Percentiles rank a stretch among this genome's conserved stretches.
These are phyloP conservation scores for Ogataea pilisensis DNA, from an alignment of 805 yeast species.

Conservation along the genomic window DNA sequence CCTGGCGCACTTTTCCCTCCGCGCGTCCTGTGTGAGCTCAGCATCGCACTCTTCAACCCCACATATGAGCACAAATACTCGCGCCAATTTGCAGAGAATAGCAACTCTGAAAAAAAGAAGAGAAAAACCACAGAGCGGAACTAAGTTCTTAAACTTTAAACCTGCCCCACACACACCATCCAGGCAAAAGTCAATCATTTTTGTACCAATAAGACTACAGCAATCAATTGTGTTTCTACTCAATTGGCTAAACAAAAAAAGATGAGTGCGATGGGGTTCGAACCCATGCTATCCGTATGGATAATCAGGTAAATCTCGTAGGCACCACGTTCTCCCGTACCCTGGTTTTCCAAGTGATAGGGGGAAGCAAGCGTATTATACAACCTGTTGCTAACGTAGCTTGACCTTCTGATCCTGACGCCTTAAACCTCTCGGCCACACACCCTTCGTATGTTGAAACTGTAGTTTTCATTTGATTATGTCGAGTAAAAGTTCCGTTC, in stretches of 20 bases:
- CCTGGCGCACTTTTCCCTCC: too few species aligned
- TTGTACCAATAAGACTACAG: too few species aligned
- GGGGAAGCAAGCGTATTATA: background rate
- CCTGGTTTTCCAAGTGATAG: background rate
- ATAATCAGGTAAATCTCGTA: conserved; percentile 4
- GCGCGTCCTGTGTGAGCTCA: too few species aligned
- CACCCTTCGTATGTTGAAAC: conserved; percentile 6
- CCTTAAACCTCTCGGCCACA: conserved; percentile 11
- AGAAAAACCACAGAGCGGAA: background rate
- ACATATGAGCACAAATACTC: background rate
- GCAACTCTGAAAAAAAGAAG: background rate
- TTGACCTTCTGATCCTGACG: conserved; percentile 6
- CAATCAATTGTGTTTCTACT: background rate
- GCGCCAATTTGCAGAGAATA: background rate
- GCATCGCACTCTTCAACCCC: too few species aligned
- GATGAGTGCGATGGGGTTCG: conserved; percentile 10
- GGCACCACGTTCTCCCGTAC: background rate
- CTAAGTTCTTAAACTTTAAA: background rate
- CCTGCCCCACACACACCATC: background rate
- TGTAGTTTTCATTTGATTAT: background rate
- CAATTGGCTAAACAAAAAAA: too few species aligned
- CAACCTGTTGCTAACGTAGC: background rate
- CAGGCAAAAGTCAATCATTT: too few species aligned
- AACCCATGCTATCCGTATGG: conserved; percentile 8
- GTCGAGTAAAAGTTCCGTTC: too few species aligned